Evolutionary conservation across 2,329 filamentous ascomycete genomes (phyloP).

Genomic region (Fusarium sp.): DNA sequence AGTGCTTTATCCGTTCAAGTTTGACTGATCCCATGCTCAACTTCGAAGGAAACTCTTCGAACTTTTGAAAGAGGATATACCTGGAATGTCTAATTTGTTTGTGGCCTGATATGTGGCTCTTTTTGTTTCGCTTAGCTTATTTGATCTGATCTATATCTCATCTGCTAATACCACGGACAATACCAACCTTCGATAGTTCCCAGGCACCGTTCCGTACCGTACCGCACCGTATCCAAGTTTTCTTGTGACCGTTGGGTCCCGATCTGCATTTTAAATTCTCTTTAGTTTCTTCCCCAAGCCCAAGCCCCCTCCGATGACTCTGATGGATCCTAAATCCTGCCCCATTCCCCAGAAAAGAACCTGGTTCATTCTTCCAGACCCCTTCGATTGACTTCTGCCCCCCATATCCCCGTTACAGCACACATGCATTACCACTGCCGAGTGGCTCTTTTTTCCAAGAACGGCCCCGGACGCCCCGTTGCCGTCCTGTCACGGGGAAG

Average conservation of each 20-base stretch:
- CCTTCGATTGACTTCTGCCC: slow-evolving; percentile 36
- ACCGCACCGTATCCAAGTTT: slow-evolving; percentile 2
- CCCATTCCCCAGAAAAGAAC: slow-evolving; percentile 37
- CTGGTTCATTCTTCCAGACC: slow-evolving; percentile 40
- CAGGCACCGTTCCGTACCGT: neutral
- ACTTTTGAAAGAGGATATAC: slow-evolving; percentile 1
- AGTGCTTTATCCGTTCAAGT: slow-evolving; percentile 26
- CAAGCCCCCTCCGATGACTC: slow-evolving; percentile 14
- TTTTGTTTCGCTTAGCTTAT: slow-evolving; percentile 12
- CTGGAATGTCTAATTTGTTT: neutral
- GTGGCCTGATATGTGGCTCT: slow-evolving; percentile 17
- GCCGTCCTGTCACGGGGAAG: slow-evolving; percentile 40
- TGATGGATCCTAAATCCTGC: slow-evolving; percentile 14
- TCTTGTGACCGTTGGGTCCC: slow-evolving; percentile 6
- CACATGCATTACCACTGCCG: slow-evolving; percentile 38
- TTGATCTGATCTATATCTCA: slow-evolving; percentile 47
- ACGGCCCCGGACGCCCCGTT: slow-evolving; percentile 36
- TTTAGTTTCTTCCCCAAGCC: slow-evolving; percentile 23
- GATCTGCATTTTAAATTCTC: slow-evolving; percentile 20
- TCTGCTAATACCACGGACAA: slow-evolving; percentile 20
- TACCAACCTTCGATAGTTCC: neutral
- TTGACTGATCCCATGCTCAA: slow-evolving; percentile 22
- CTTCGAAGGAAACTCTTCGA: neutral
- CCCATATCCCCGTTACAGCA: slow-evolving; percentile 35
- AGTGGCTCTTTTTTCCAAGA: slow-evolving; percentile 24